Percentiles rank a stretch among this genome's conserved stretches.
Conservation (phyloP, 345 rosid species). For the Corchorus capsularis region DNA sequence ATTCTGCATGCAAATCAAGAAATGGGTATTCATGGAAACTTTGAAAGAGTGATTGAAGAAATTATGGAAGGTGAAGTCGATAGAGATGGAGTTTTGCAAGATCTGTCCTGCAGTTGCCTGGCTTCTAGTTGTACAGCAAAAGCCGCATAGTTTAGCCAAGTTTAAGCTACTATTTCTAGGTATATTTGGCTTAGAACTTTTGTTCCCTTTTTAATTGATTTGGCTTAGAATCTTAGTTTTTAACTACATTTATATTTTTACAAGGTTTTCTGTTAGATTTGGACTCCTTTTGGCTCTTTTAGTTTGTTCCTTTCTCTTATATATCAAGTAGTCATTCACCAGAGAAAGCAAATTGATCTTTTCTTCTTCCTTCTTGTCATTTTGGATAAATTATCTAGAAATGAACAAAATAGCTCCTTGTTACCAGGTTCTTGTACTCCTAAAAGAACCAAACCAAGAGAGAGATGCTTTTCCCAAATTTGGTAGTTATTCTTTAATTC, state of each 20-base stretch:
- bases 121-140: constrained; percentile 33
- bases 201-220: too few relatives aligned
- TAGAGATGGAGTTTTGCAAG: constrained; percentile 43
- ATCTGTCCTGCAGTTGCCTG: constrained; percentile 32
- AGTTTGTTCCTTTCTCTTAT: not conserved
- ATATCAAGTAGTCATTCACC: not conserved
- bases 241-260: not conserved
- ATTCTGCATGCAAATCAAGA: constrained; percentile 28
- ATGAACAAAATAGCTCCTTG: not conserved
- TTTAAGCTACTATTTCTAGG: not conserved
- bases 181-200: constrained; percentile 10
- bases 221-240: not conserved
- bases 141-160: constrained; percentile 38
- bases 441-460: too few relatives aligned
- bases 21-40: constrained; percentile 25
- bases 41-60: constrained; percentile 22
- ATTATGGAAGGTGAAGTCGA: constrained; percentile 27
- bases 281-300: not conserved
- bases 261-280: not conserved
- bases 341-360: not conserved
- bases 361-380: not conserved
- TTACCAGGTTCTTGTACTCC: not conserved
- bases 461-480: too few relatives aligned
- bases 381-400: not conserved
- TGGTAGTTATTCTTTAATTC: too few relatives aligned